These are phyloP conservation scores for Teunomyces funiuensis DNA, from an alignment of 805 yeast genomes.

Conservation along the genomic window DNA sequence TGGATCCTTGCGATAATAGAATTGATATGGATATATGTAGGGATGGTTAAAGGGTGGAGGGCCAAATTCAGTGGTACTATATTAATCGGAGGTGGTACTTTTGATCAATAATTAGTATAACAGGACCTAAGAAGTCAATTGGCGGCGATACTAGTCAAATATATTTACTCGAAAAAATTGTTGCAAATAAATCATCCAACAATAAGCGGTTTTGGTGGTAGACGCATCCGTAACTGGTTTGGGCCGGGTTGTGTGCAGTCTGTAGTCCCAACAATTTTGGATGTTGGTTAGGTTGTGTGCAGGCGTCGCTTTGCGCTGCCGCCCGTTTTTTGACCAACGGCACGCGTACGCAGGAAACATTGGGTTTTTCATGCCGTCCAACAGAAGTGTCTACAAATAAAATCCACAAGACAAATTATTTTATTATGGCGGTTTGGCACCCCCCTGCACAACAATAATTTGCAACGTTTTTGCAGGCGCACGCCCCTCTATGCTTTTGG, in stretches of 20 bases:
- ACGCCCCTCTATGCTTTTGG: neutral
- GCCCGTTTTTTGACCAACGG: neutral
- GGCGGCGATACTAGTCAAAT: conserved; percentile 4
- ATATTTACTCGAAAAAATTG: conserved; percentile 1
- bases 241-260: conserved; percentile 3
- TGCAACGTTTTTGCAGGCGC: no score
- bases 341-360: neutral
- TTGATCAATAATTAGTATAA: conserved; percentile 3
- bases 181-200: conserved; percentile 6
- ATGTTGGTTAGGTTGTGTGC: neutral
- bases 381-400: neutral
- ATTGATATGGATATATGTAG: no score
- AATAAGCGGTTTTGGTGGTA: neutral
- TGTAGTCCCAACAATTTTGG: conserved; percentile 3
- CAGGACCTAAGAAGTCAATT: conserved; percentile 3
- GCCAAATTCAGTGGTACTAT: conserved; percentile 1
- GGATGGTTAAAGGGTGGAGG: neutral
- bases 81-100: conserved; percentile 5
- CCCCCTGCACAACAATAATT: neutral
- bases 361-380: neutral
- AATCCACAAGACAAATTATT: neutral
- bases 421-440: neutral
- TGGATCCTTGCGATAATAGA: no score
- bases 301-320: neutral
- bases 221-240: conserved; percentile 2